Evolutionary conservation across 495 filamentous ascomycete species (phyloP).

Genomic region (Xylaria scruposa): DNA sequence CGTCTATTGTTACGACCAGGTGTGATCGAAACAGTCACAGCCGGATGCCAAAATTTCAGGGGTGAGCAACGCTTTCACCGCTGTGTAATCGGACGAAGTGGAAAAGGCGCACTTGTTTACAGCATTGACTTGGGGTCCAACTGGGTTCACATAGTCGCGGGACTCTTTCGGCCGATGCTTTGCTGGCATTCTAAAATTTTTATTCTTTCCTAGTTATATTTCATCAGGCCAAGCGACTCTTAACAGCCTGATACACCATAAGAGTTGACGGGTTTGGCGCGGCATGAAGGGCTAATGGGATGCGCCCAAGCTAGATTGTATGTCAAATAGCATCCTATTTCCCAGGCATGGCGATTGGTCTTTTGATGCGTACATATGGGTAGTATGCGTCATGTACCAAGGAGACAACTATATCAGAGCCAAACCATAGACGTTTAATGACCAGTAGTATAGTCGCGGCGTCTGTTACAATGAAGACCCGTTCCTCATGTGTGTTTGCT

Average conservation of each 20-base stretch:
- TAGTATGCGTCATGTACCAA: background rate
- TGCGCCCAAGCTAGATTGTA: conserved; percentile 40
- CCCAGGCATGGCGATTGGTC: conserved; percentile 27
- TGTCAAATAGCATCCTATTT: conserved; percentile 37
- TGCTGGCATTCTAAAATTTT: background rate
- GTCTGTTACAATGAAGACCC: background rate
- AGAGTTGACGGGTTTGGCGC: background rate
- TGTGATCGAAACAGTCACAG: background rate
- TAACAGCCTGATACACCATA: conserved; percentile 26
- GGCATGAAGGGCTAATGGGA: conserved; percentile 22
- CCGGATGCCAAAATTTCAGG: conserved; percentile 7
- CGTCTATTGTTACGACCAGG: background rate
- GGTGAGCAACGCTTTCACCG: conserved; percentile 16
- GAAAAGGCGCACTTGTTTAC: conserved; percentile 25
- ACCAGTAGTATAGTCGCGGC: background rate
- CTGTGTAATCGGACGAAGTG: conserved; percentile 12
- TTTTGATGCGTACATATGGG: background rate
- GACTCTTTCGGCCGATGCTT: background rate
- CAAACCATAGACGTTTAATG: conserved; percentile 3
- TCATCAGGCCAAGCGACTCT: background rate
- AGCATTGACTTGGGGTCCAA: conserved; percentile 13
- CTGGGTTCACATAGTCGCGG: conserved; percentile 15
- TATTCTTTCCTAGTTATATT: conserved; percentile 8
- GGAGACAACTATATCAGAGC: conserved; percentile 3
- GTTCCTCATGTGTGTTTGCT: background rate